A percentile compares a stretch with the other conserved stretches of the same genome.
Conservation (phyloP, 208 protist genomes). For the Phytomonas francai region DNA sequence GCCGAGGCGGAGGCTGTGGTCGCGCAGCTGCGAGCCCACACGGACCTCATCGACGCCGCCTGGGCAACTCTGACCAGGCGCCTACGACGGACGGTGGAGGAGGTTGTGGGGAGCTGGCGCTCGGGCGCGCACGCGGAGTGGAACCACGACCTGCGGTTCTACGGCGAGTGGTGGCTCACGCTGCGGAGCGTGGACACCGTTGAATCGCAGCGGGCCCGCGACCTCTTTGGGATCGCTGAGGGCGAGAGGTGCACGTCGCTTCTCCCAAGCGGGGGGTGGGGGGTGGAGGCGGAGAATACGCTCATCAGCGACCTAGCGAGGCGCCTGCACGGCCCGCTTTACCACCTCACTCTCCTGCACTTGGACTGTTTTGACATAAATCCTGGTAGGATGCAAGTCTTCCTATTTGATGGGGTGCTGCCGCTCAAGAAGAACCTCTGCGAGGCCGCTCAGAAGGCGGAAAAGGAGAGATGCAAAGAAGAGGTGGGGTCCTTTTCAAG, state of each 20-base stretch:
- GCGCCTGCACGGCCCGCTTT: conserved; percentile 24
- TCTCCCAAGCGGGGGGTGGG: conserved; percentile 18
- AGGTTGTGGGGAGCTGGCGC: conserved; percentile 32
- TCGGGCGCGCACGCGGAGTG: conserved; percentile 28
- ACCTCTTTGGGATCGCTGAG: background rate
- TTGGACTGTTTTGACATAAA: conserved; percentile 48
- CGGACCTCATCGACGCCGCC: conserved; percentile 14
- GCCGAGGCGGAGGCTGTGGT: conserved; percentile 32
- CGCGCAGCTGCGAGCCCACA: conserved; percentile 25
- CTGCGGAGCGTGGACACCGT: conserved; percentile 18
- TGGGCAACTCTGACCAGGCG: conserved; percentile 7
- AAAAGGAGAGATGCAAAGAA: background rate
- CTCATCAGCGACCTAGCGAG: conserved; percentile 54
- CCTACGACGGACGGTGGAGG: conserved; percentile 7
- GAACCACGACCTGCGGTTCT: conserved; percentile 55
- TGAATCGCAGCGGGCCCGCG: background rate
- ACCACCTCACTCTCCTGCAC: conserved; percentile 49
- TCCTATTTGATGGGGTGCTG: conserved; percentile 59
- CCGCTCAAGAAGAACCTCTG: background rate
- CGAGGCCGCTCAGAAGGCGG: background rate
- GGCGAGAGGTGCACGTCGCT: conserved; percentile 25
- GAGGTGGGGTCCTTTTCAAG: background rate
- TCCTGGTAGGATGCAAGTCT: conserved; percentile 45
- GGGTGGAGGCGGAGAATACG: conserved; percentile 27
- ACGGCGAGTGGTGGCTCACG: conserved; percentile 64